These are phyloP conservation scores for Colletotrichum nymphaeae DNA, from an alignment of 2,329 filamentous ascomycete species.

Conservation along the genomic window DNA sequence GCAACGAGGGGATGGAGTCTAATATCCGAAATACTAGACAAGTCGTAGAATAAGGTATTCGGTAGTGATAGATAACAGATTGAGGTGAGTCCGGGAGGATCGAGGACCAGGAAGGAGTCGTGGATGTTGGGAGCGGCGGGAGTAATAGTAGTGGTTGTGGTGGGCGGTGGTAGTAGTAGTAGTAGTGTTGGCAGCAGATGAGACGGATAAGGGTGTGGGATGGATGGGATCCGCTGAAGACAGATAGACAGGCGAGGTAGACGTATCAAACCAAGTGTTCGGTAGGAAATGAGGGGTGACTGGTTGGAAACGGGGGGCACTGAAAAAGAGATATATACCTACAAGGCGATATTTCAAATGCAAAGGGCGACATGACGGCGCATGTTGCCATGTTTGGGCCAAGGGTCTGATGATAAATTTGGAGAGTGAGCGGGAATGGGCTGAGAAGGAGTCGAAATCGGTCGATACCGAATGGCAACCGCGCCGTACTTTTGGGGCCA, in stretches of 20 bases:
- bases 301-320: conserved; percentile 12
- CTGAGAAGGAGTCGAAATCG: conserved; percentile 49
- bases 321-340: conserved; percentile 32
- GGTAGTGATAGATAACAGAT: conserved; percentile 8
- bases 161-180: conserved; percentile 1
- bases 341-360: conserved; percentile 35
- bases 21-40: not conserved
- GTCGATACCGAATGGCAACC: conserved; percentile 44
- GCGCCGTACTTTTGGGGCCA: conserved; percentile 22
- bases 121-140: not conserved
- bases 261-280: conserved; percentile 28
- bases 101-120: not conserved
- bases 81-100: not conserved
- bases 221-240: conserved; percentile 30
- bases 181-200: not conserved
- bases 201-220: conserved; percentile 6
- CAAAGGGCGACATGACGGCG: conserved; percentile 35
- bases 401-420: conserved; percentile 48
- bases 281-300: conserved; percentile 17
- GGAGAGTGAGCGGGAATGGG: conserved; percentile 49
- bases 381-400: conserved; percentile 36
- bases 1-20: not conserved
- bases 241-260: conserved; percentile 9
- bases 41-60: not conserved
- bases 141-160: conserved; percentile 13